Conservation (phyloP, 495 filamentous ascomycete species). For the Symbiotaphrina buchneri region DNA sequence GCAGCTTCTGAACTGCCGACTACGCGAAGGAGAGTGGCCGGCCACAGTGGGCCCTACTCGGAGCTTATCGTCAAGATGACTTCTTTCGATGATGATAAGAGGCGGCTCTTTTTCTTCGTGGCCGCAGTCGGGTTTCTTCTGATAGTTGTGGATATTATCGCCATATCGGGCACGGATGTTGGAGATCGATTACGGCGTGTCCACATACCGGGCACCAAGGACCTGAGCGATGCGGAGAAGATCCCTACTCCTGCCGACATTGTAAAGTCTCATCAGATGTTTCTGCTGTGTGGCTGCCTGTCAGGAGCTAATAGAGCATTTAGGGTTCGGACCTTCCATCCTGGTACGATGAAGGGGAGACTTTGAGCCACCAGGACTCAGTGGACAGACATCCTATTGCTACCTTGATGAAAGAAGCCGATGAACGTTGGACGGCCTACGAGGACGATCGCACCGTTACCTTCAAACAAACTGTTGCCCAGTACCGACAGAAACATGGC, state of each 20-base stretch:
- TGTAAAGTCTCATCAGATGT: background rate
- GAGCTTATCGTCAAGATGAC: conserved; percentile 3
- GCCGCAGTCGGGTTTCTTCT: conserved; percentile 1
- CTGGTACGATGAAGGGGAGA: background rate
- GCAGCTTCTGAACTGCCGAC: too few relatives aligned
- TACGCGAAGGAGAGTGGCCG: too few relatives aligned
- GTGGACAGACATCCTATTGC: conserved; percentile 13
- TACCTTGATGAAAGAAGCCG: conserved; percentile 11
- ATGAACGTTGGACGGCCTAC: conserved; percentile 9
- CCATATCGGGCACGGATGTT: background rate
- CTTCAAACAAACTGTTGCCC: conserved; percentile 31
- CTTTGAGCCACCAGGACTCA: background rate
- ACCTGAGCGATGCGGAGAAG: too few relatives aligned
- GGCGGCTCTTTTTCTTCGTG: conserved; percentile 2
- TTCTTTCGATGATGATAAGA: background rate
- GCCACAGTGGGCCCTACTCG: too few relatives aligned
- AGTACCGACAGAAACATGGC: conserved; percentile 37
- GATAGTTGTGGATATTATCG: background rate
- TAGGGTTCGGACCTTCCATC: background rate
- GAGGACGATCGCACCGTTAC: conserved; percentile 16
- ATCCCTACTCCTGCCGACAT: too few relatives aligned
- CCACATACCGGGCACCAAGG: too few relatives aligned
- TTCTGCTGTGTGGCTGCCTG: background rate
- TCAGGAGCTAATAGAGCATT: background rate
- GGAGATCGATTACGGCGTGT: too few relatives aligned